A percentile compares a stretch with the other conserved stretches of the same genome.
Evolutionary conservation across 306 rosid genomes (phyloP).

Genomic region (Trifolium repens): DNA sequence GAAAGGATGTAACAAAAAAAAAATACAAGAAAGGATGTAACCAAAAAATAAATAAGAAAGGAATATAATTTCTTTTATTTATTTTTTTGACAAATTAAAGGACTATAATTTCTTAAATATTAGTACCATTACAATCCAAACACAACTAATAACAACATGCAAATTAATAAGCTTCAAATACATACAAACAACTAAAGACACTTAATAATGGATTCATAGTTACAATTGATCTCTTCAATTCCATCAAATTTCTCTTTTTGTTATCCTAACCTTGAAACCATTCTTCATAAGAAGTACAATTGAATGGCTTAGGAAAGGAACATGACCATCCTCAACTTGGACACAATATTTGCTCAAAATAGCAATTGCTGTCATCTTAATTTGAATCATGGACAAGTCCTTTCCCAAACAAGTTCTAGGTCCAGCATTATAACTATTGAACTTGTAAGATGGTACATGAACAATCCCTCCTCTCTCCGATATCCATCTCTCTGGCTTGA

Average conservation of each 20-base stretch:
- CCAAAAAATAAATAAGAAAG: too few species aligned
- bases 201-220: not conserved
- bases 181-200: not conserved
- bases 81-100: too few species aligned
- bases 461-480: not conserved
- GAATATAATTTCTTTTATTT: not conserved
- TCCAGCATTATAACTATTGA: not conserved
- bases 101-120: not conserved
- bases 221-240: not conserved
- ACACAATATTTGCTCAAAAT: conserved; percentile 45
- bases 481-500: conserved; percentile 15
- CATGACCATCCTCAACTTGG: conserved; percentile 38
- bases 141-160: not conserved
- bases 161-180: not conserved
- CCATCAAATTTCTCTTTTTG: conserved; percentile 7
- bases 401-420: conserved; percentile 62
- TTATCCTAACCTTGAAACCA: conserved; percentile 54
- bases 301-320: conserved; percentile 33
- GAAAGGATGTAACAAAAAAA: not conserved
- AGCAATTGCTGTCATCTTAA: conserved; percentile 51
- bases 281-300: conserved; percentile 53
- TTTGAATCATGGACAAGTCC: conserved; percentile 47
- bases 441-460: not conserved
- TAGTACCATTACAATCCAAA: not conserved
- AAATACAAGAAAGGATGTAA: too few species aligned